Evolutionary conservation across 306 rosid species (phyloP), one percentile per base, ranked within the genome.

Genomic region (Comarum palustre): DNA sequence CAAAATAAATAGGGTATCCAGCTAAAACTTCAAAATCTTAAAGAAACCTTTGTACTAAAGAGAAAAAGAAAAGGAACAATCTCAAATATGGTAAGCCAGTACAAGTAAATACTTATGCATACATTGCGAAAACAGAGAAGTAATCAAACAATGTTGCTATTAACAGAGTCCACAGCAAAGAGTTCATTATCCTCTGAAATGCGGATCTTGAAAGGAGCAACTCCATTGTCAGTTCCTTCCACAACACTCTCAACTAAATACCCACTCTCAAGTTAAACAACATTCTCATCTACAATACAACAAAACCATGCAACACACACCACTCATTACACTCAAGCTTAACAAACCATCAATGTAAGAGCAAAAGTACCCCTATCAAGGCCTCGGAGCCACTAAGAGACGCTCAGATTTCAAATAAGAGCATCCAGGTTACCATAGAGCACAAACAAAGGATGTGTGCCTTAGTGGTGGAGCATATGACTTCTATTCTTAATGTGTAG

Each of bases 221-320:
- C 90, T 79, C 98, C 97, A 62, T 91, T 94, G 46, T 79, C 91
- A 71, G 87, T 88, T 76, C 99, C 96, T 80, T 91, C 95, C 48
- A 82, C 88, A 75, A 91, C 94, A 70, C 97, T 91, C 86, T 94
- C 99, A 76, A 94, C 99, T 27, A 91, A 84, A 79, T 94, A 91
- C 74, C 99, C 99, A 87, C 84, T 78, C 91, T 94, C 97, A 81
- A 89, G 91, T 48, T 90, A 97, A 80, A 91, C 81, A 83, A 85
- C 83, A 86, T 88, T 88, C 75, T 83, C 97, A 83, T 90, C 99
- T 94, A 93, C 51, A 75, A 75, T 61, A 62, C 52, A 86, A 13
- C 63, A 75, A 13, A 25, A 61, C 43, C 41, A 41, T 13, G 51
- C 57, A 39, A 7, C 6, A 16, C 59, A 31, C 15, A 59, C 16